Evolutionary conservation across 202 grass and related monocot species (phyloP), one percentile per base, ranked within the genome.

Genomic region (Brachypodium distachyon): DNA sequence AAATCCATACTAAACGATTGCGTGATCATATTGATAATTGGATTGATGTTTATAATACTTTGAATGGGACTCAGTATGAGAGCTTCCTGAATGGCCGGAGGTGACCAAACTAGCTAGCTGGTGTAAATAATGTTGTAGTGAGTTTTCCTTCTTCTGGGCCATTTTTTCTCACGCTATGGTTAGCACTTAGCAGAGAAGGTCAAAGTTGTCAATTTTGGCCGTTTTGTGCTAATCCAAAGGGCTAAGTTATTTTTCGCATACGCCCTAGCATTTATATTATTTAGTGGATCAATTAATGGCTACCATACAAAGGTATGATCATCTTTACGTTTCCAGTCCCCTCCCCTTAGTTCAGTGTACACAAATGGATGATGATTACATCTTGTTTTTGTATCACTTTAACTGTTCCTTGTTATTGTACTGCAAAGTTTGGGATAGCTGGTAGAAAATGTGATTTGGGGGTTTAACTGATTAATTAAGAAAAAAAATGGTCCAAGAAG

Each of bases 21-120:
- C 56, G 77, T 19, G 80, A 93, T 70, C 96, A 96, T 73, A 80
- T 99, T 62, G 78, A 91, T 67, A 99, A 99, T 41, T 99, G 96
- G 92, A 76, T 31, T 60, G 87, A 82, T 72, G 92, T 99, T 81
- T 89, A 77, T 38, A 57, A 49, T 63, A 70, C 74, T 82, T 89
- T 96, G 85, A 90, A 87, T 39, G 89, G 90, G 66, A 96, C 87
- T 4, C 53, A 78, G 13, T 96, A 83, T 9, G 71, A 90, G 71
- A 90, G 79, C 73, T 99, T 95, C 48, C 56, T 99, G 67, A 83
- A 85, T 49, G 75, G 64, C 0, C 4, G 40, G 81, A 84, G 77
- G 50, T 66, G 81, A 81, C 64, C 23, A 66, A 79, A 73, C 41
- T 76, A 62, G 61, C 60, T 74, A 43, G 64, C 31, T 77, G 54